phyloP scores from a whole-genome alignment of 768 basidiomycete species.

The Termitomyces sp. region DNA sequence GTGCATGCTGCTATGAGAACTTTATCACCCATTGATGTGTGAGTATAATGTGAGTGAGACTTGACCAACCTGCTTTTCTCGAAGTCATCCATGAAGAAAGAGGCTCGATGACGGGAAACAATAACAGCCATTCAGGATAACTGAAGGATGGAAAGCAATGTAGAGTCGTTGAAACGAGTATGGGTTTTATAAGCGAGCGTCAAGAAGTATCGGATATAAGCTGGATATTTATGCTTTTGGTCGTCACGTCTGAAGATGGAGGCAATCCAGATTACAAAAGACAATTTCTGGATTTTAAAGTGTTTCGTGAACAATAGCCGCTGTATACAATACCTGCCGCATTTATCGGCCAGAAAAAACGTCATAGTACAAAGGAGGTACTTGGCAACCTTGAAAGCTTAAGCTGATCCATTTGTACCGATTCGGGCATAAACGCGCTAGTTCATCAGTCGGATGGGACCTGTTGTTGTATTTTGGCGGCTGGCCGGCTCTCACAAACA shows the following conservation, averaged over 20 bases:
- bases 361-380: neutral
- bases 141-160: neutral
- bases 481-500: neutral
- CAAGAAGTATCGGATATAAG: neutral
- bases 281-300: neutral
- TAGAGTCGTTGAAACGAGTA: neutral
- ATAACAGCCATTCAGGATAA: constrained; percentile 18
- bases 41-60: neutral
- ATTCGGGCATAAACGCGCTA: neutral
- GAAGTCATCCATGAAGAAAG: constrained; percentile 24
- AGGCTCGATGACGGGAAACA: constrained; percentile 18
- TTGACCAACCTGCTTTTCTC: constrained; percentile 8
- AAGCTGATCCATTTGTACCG: neutral
- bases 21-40: neutral
- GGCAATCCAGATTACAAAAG: constrained; percentile 9
- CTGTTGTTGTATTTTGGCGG: neutral
- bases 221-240: neutral
- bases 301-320: constrained; percentile 8
- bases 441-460: neutral
- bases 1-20: constrained; percentile 7
- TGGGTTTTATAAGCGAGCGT: constrained; percentile 4
- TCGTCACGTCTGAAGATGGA: constrained; percentile 2
- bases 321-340: neutral
- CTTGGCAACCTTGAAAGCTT: neutral
- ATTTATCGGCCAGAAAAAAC: neutral